Base-by-base conservation (phyloP, 2,329 filamentous ascomycete species). In the Didymella exigua region DNA sequence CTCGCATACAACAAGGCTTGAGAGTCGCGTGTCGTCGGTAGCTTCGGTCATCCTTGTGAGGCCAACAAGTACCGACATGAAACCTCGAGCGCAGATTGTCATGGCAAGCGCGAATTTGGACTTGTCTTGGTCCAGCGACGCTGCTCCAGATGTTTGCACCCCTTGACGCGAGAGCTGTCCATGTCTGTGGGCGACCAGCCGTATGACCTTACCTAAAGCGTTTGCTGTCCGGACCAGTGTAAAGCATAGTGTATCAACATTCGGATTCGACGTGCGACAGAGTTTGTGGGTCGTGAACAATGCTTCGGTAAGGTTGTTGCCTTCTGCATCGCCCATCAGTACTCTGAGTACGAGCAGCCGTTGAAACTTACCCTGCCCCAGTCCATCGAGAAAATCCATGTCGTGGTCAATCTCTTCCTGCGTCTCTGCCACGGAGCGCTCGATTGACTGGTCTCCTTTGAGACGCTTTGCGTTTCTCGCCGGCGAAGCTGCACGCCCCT, bases 1-100 rank as follows among this genome's bases (percentile, higher is more conserved):
- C 47, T 70, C 70, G 29, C 68, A 74, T 5, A 74, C 59, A 13
- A 75, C 54, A 7, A 68, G 45, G 23, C 60, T 65, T 0, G 61
- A 19, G 3, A 66, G 57, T 13, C 63, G 59, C 1, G 45, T 49
- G 9, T 64, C 61, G 7, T 44, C n/a, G 19, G 53, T 49, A 9
- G 54, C 33, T 5, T 60, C 49, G 9, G 52, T 41, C 23, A 75
- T 54, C 29, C 56, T 71, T 3, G 58, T 54, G 9, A 69, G 56
- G 6, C 73, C 72, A 7, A 73, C 60, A 2, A 75, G 62, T 8
- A 75, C 42, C 6, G 69, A 66, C 37, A 66, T 66, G 44, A 75
- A 74, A 0, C 67, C 64, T 30, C 72, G 62, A 5, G 70, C 67
- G 34, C 66, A 70, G 13, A 67, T 62, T 1, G 65, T 63, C 24